A percentile compares a stretch with the other conserved stretches of the same genome.
These are phyloP conservation scores for Didymosphaeria variabile DNA, from an alignment of 2,329 filamentous ascomycete species.

Conservation along the genomic window DNA sequence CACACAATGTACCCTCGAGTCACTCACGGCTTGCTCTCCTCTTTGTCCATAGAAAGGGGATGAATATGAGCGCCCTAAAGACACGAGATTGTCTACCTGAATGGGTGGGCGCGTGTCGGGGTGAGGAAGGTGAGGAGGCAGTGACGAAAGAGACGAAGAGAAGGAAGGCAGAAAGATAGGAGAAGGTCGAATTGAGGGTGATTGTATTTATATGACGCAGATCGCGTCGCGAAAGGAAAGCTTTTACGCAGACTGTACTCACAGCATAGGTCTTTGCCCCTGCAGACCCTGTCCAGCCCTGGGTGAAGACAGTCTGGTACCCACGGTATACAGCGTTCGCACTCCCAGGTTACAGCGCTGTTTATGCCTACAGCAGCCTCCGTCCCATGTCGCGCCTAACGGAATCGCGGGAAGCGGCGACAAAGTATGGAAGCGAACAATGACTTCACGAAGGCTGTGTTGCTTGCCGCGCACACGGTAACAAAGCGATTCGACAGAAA, in stretches of 20 bases:
- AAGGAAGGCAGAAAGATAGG: conserved; percentile 14
- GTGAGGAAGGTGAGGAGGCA: conserved; percentile 9
- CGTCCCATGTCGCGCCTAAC: conserved; percentile 7
- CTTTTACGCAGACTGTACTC: neutral
- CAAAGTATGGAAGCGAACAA: conserved; percentile 4
- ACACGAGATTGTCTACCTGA: conserved; percentile 16
- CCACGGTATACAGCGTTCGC: conserved; percentile 10
- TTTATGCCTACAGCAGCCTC: neutral
- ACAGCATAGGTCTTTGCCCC: neutral
- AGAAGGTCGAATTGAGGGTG: neutral
- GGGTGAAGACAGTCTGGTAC: neutral
- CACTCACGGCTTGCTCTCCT: conserved; percentile 28
- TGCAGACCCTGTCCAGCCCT: conserved; percentile 8
- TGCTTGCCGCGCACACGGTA: neutral
- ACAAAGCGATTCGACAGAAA: conserved; percentile 23
- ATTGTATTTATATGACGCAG: neutral
- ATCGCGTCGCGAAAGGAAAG: neutral
- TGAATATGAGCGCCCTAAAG: conserved; percentile 10
- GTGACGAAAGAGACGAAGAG: conserved; percentile 5
- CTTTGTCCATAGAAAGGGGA: conserved; percentile 35
- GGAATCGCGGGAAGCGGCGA: conserved; percentile 15
- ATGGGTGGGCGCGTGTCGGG: neutral
- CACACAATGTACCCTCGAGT: conserved; percentile 29
- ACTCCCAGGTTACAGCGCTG: conserved; percentile 7
- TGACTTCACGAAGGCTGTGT: conserved; percentile 16